phyloP scores from a whole-genome alignment of 1,284 basidiomycete genomes.

The Ustilago tritici region DNA sequence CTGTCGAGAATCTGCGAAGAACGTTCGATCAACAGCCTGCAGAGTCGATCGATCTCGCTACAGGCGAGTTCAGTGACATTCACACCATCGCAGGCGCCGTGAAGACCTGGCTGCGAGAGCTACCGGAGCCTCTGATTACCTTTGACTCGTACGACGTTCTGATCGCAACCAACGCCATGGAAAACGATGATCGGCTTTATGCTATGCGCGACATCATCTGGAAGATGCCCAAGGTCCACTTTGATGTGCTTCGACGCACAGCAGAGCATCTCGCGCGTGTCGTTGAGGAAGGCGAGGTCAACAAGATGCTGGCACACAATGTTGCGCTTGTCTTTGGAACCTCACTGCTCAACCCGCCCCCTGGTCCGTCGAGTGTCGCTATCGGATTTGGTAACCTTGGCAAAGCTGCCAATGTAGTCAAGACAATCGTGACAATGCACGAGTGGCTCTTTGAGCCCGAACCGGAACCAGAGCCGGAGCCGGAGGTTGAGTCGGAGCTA shows the following conservation, averaged over 20 bases:
- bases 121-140: slow-evolving; percentile 67
- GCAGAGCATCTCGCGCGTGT: slow-evolving; percentile 64
- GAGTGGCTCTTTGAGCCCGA: slow-evolving; percentile 67
- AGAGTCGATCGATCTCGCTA: slow-evolving; percentile 53
- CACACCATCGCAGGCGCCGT: slow-evolving; percentile 66
- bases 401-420: slow-evolving; percentile 67
- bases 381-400: slow-evolving; percentile 64
- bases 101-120: slow-evolving; percentile 68
- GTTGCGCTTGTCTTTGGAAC: slow-evolving; percentile 69
- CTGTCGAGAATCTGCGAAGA: slow-evolving; percentile 58
- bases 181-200: slow-evolving; percentile 62
- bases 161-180: slow-evolving; percentile 65
- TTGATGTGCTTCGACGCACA: slow-evolving; percentile 61
- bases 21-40: slow-evolving; percentile 55
- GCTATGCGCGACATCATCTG: slow-evolving; percentile 65
- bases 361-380: slow-evolving; percentile 54
- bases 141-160: slow-evolving; percentile 64
- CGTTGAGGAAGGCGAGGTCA: slow-evolving; percentile 58
- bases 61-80: slow-evolving; percentile 64
- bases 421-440: slow-evolving; percentile 66
- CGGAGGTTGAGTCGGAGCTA: slow-evolving; percentile 12
- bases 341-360: slow-evolving; percentile 66
- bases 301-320: slow-evolving; percentile 68
- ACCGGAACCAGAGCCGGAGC: slow-evolving; percentile 47
- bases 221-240: slow-evolving; percentile 64